Conservation (phyloP, 192 early-diverging fungal genomes). For the Powellomyces hirtus region DNA sequence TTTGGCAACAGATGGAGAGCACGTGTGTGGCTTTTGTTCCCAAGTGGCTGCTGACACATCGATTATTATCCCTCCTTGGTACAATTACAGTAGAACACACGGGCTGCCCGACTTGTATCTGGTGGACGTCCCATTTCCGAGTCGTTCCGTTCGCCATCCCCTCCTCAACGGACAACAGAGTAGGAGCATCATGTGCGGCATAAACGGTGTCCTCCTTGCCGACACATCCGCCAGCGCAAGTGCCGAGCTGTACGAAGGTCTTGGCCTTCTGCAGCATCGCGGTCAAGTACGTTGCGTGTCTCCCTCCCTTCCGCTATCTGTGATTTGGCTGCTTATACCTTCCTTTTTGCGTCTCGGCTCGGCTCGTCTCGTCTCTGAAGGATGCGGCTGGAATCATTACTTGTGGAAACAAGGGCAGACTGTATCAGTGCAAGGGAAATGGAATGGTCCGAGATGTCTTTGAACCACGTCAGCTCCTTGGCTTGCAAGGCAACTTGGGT, state of each 20-base stretch:
- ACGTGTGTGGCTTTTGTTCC: no score
- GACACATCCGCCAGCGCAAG: slow-evolving; percentile 70
- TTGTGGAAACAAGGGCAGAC: slow-evolving; percentile 90
- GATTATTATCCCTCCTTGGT: no score
- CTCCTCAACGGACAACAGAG: no score
- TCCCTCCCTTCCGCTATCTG: no score
- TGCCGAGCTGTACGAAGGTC: slow-evolving; percentile 88
- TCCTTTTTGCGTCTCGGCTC: no score
- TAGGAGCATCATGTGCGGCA: slow-evolving; percentile 85
- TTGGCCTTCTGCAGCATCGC: slow-evolving; percentile 95
- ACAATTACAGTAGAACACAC: no score
- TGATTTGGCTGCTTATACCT: no score
- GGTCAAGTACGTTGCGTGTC: slow-evolving; percentile 99
- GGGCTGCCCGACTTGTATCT: no score
- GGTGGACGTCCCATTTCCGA: no score
- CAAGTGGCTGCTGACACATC: no score
- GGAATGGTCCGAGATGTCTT: slow-evolving; percentile 99
- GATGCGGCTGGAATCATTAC: slow-evolving; percentile 99
- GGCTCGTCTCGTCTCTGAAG: slow-evolving; percentile 47
- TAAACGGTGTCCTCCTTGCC: slow-evolving; percentile 77
- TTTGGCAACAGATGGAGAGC: no score
- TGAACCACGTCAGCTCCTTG: slow-evolving; percentile 69
- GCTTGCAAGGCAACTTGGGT: slow-evolving; percentile 84
- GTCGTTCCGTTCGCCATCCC: no score
- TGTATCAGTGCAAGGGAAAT: slow-evolving; percentile 99